Percentiles rank a stretch among this genome's conserved stretches.
phyloP scores from a whole-genome alignment of 1,139 yeast species.

The Blastobotrys ciferrii region DNA sequence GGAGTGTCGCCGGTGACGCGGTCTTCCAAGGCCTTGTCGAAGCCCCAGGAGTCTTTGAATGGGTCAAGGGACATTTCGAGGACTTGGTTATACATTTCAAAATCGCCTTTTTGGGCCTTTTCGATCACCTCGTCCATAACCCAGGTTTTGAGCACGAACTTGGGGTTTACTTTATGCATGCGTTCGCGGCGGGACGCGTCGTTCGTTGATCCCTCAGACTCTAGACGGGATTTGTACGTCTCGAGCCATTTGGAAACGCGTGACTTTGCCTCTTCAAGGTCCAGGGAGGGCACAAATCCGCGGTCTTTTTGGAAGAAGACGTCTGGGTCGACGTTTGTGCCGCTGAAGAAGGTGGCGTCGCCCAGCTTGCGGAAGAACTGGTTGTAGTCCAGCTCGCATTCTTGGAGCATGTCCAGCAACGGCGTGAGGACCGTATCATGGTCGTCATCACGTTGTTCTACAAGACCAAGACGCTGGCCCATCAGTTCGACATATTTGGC shows the following conservation, averaged over 20 bases:
- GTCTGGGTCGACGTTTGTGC: conserved; percentile 29
- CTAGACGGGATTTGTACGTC: conserved; percentile 42
- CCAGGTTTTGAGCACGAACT: conserved; percentile 83
- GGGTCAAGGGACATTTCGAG: conserved; percentile 39
- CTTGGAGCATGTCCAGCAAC: conserved; percentile 59
- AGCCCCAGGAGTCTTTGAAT: conserved; percentile 37
- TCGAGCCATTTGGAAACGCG: conserved; percentile 41
- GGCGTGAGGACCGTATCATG: conserved; percentile 55
- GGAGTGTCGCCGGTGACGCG: conserved; percentile 33
- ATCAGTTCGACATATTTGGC: conserved; percentile 59
- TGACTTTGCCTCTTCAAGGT: conserved; percentile 35
- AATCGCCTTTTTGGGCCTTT: conserved; percentile 30
- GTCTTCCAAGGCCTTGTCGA: conserved; percentile 27
- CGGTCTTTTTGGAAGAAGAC: conserved; percentile 39
- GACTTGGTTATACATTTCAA: conserved; percentile 35
- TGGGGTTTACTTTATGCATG: conserved; percentile 61
- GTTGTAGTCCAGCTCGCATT: conserved; percentile 73
- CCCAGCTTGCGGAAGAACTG: conserved; percentile 69
- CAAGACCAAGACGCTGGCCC: conserved; percentile 67
- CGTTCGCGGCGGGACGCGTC: conserved; percentile 39
- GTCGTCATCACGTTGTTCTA: conserved; percentile 41
- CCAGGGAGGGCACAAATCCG: conserved; percentile 31
- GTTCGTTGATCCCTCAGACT: conserved; percentile 39
- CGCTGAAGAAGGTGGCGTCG: conserved; percentile 34
- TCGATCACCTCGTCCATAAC: conserved; percentile 76